Evolutionary conservation across 148 eudicot species (phyloP), one percentile per base, ranked within the genome.

Genomic region (Suaeda aralocaspica): DNA sequence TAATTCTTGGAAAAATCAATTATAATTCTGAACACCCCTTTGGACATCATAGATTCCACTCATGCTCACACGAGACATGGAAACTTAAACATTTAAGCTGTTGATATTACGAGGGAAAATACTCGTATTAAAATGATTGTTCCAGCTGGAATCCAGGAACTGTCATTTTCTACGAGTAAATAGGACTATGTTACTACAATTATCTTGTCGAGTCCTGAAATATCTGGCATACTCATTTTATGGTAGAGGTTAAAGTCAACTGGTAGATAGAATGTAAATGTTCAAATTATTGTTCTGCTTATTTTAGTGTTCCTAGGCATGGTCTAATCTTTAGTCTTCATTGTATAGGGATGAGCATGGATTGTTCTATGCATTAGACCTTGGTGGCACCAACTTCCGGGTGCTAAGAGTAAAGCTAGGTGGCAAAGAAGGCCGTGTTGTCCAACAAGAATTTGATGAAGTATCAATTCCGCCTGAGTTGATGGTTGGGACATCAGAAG

Each of bases 331-430:
- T 4, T 34, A 13, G 31, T 28, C 11, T 78, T 68, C 78, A 36
- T 55, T 68, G 36, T 72, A 51, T 76, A 95, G 99, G 75, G 82
- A 89, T 31, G 99, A 95, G 76, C 79, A 79, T 16, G 99, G 99
- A 63, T 74, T 88, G 56, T 95, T 89, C 72, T 95, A 95, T 85
- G 99, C 99, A 33, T 78, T 95, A 79, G 99, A 95, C 77, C 99
- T 95, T 50, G 99, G 99, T 64, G 99, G 99, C 44, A 95, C 99
- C 78, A 95, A 95, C 71, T 91, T 95, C 74, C 96, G 99, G 19
- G 97, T 95, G 45, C 65, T 95, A 70, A 91, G 97, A 45, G 96
- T 91, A n/a, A 85, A 75, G 69, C 79, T 95, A 76, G 91, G 92
- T 16, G 99, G 99, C 61, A 89, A 78, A 81, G 96, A 84, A 18